Base-by-base conservation (phyloP, 371 early-diverging fungal genomes). In the Entomophthora muscae region DNA sequence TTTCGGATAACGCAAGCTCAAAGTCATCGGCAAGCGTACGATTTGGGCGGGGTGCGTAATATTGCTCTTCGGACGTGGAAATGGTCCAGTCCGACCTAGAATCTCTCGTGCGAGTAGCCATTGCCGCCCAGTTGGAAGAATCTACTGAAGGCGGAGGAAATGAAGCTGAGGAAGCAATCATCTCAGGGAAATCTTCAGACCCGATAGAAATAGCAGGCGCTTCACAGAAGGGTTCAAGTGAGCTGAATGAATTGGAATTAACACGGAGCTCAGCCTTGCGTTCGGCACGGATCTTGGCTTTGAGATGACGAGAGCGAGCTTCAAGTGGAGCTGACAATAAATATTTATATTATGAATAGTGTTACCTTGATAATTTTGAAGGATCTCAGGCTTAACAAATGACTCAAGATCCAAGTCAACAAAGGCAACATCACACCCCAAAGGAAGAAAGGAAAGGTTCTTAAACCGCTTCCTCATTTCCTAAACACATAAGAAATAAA, bases 391-490 rank as follows among this genome's bases (percentile, higher is more conserved):
- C 2, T 80, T 75, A 13, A 91, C 91, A 27, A 91, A 63, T 0
- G 67, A 72, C 32, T 78, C 76, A 32, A 90, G 71, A 61, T 91
- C 93, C 0, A 90, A 76, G 73, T 97, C 91, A 42, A 89, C 69
- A 69, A 97, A 89, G 1, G 83, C 78, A 2, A 95, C 83, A 70
- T 97, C 95, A 68, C 95, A 94, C 2, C 85, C 79, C 53, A 89
- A 66, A 2, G 98, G 90, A 33, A 97, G 72, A 72, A 95, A 93
- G 0, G 82, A 74, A 5, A 95, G 72, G 66, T 93, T 90, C 61
- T 84, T 82, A 71, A 82, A 91, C 51, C 83, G 82, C 67, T 86
- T 89, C 28, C 95, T 81, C 28, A 95, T 72, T n/a, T 96, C 95
- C 72, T 77, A 66, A 12, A 28, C 32, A 63, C 31, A 26, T 32